These are phyloP conservation scores for Mucor mucedo DNA, from an alignment of 371 early-diverging fungal species.

Conservation along the genomic window DNA sequence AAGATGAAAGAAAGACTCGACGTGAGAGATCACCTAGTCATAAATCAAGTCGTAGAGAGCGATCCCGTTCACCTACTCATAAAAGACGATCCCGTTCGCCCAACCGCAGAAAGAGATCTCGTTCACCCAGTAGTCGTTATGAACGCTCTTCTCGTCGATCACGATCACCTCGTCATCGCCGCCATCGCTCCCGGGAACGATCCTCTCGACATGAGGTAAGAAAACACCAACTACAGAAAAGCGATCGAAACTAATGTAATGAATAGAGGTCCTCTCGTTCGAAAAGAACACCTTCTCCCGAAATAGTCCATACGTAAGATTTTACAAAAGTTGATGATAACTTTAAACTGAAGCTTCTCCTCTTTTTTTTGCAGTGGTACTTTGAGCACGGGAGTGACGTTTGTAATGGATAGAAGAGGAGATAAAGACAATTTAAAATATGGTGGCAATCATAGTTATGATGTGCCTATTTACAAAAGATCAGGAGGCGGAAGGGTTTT, in stretches of 20 bases:
- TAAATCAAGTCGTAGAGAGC: background rate
- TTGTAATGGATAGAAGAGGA: conserved; percentile 47
- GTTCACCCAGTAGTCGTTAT: background rate
- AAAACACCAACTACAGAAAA: background rate
- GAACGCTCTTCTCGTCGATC: background rate
- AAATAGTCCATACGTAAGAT: conserved; percentile 21
- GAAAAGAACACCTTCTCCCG: conserved; percentile 24
- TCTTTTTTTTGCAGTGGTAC: conserved; percentile 19
- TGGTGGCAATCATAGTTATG: conserved; percentile 38
- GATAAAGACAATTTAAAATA: conserved; percentile 48
- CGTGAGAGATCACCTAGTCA: background rate
- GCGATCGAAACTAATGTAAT: background rate
- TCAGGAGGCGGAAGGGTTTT: conserved; percentile 52
- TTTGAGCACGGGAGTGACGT: conserved; percentile 36
- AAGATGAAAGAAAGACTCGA: background rate
- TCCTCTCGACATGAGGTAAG: conserved; percentile 17
- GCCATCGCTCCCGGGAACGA: background rate
- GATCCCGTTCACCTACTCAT: background rate
- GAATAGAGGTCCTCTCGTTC: conserved; percentile 9
- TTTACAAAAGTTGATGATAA: background rate
- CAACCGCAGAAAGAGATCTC: background rate
- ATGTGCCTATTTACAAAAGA: conserved; percentile 45
- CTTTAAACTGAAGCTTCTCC: background rate
- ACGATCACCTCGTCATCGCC: conserved; percentile 6
- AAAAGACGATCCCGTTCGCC: conserved; percentile 1